phyloP scores from a whole-genome alignment of 495 filamentous ascomycete species.

The Aspergillus coremiiformis region DNA sequence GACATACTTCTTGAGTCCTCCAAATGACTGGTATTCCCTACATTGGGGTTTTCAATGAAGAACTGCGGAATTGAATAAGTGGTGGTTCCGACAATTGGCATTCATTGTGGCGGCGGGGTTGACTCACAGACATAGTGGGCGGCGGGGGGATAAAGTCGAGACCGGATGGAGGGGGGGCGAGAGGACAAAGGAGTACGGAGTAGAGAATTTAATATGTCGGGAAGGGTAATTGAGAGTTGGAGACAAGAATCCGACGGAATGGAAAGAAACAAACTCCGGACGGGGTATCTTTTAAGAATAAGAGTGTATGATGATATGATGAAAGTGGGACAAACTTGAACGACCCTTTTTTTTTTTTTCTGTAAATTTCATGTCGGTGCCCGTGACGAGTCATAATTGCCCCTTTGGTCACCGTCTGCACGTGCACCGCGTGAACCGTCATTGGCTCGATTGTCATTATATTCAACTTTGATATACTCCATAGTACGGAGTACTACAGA shows the following conservation, averaged over 20 bases:
- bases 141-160: constrained; percentile 1
- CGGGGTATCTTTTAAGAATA: not conserved
- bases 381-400: not conserved
- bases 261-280: not conserved
- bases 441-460: constrained; percentile 5
- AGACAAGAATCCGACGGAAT: not conserved
- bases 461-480: too few relatives aligned
- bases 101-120: not conserved
- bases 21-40: constrained; percentile 70
- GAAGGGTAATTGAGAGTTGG: not conserved
- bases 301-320: too few relatives aligned
- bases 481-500: too few relatives aligned
- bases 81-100: constrained; percentile 3
- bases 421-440: constrained; percentile 15
- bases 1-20: constrained; percentile 87
- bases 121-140: constrained; percentile 39
- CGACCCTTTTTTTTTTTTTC: not conserved
- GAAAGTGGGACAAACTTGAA: too few relatives aligned
- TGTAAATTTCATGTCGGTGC: not conserved
- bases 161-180: not conserved
- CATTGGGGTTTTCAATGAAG: constrained; percentile 83
- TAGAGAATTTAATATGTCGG: not conserved
- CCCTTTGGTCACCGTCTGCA: not conserved
- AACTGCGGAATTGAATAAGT: constrained; percentile 43
- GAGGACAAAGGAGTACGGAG: not conserved